Percentiles rank a stretch among this genome's conserved stretches.
Evolutionary conservation across 1,284 basidiomycete species (phyloP).

Genomic region (Ustilago bromivora): DNA sequence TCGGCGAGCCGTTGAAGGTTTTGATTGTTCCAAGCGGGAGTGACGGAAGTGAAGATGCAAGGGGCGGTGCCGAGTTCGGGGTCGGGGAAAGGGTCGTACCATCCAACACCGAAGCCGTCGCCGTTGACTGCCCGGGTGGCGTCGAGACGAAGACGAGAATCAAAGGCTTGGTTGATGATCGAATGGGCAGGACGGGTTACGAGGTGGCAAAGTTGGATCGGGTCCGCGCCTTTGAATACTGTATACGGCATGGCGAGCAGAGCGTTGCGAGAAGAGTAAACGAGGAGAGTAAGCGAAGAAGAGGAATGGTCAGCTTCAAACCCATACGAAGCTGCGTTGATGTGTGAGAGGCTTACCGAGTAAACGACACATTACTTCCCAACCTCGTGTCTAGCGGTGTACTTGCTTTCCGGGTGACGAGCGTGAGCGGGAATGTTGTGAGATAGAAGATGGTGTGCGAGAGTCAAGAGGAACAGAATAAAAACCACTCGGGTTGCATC

Average conservation of each 20-base stretch:
- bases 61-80: slow-evolving; percentile 72
- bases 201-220: slow-evolving; percentile 73
- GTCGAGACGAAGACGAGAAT: slow-evolving; percentile 71
- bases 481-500: background rate
- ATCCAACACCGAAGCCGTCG: slow-evolving; percentile 95
- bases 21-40: slow-evolving; percentile 72
- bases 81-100: slow-evolving; percentile 70
- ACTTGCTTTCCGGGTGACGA: too few relatives aligned
- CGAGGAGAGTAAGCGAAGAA: background rate
- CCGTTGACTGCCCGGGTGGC: slow-evolving; percentile 72
- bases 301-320: background rate
- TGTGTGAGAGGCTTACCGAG: background rate
- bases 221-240: slow-evolving; percentile 65
- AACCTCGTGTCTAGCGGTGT: background rate
- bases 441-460: slow-evolving; percentile 5
- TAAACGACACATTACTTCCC: background rate
- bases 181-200: slow-evolving; percentile 92
- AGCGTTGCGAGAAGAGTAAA: background rate
- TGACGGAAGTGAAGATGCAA: slow-evolving; percentile 96
- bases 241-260: slow-evolving; percentile 22
- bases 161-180: slow-evolving; percentile 74
- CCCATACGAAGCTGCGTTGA: background rate
- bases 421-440: background rate
- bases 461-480: background rate
- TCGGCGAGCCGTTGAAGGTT: slow-evolving; percentile 65